phyloP scores from a whole-genome alignment of 352 stramenopile species.

The Phytopythium mirpurense region DNA sequence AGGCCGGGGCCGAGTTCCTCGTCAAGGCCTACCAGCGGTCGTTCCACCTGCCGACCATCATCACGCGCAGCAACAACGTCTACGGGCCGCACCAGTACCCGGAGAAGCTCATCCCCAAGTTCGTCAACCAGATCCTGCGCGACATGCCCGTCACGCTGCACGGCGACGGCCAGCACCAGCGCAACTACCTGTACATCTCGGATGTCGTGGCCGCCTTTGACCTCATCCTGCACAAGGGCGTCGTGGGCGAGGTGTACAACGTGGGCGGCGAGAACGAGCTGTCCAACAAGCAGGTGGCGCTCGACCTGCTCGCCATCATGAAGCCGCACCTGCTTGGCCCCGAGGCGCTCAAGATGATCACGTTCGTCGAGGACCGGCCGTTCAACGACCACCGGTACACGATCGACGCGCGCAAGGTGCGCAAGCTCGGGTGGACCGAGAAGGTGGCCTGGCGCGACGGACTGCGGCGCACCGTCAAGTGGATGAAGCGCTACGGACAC shows the following conservation, averaged over 20 bases:
- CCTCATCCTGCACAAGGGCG: conserved; percentile 92
- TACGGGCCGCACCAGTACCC: conserved; percentile 98
- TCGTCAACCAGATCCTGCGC: conserved; percentile 95
- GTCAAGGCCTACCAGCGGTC: conserved; percentile 92
- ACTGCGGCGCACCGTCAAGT: conserved; percentile 88
- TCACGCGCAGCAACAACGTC: conserved; percentile 99
- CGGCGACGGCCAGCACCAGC: conserved; percentile 92
- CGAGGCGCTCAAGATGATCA: conserved; percentile 51
- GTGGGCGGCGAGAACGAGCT: conserved; percentile 87
- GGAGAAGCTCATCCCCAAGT: conserved; percentile 99
- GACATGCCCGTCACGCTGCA: conserved; percentile 92
- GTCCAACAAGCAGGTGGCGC: conserved; percentile 78
- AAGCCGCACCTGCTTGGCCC: conserved; percentile 30
- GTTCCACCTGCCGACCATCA: conserved; percentile 95
- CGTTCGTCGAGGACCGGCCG: conserved; percentile 87
- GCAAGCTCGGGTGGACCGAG: conserved; percentile 92
- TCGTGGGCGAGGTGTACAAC: conserved; percentile 95
- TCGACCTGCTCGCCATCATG: conserved; percentile 79
- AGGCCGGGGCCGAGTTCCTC: conserved; percentile 97
- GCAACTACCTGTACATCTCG: conserved; percentile 97
- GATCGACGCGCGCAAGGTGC: conserved; percentile 91
- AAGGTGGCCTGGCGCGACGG: conserved; percentile 91
- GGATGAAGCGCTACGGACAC: conserved; percentile 74
- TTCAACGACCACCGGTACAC: conserved; percentile 98
- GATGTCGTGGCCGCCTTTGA: conserved; percentile 97